Percentiles rank a stretch among this genome's conserved stretches.
These are phyloP conservation scores for Wickerhamomyces bisporus DNA, from an alignment of 805 yeast species.

Conservation along the genomic window DNA sequence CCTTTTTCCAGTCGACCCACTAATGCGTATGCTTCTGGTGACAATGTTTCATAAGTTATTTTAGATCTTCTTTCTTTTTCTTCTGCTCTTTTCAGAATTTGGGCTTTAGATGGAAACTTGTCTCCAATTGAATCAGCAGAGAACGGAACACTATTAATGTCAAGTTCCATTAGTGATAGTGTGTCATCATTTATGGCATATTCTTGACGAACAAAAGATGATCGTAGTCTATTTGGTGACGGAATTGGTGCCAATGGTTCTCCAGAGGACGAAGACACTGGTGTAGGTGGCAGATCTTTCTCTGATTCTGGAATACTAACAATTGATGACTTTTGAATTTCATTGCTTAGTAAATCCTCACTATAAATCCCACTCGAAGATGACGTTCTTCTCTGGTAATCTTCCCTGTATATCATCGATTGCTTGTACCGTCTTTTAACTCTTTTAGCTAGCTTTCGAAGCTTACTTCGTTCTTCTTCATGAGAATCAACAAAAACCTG, in stretches of 20 bases:
- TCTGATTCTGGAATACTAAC: not conserved
- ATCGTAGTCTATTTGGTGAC: slow-evolving; percentile 5
- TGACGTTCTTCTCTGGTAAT: slow-evolving; percentile 4
- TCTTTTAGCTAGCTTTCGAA: slow-evolving; percentile 14
- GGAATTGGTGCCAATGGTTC: not conserved
- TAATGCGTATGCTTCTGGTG: slow-evolving; percentile 16
- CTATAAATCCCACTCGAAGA: slow-evolving; percentile 3
- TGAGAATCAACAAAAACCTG: slow-evolving; percentile 19
- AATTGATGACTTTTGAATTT: not conserved
- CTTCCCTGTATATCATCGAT: slow-evolving; percentile 3
- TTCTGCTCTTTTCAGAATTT: slow-evolving; percentile 4
- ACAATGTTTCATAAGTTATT: slow-evolving; percentile 6
- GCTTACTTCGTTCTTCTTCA: slow-evolving; percentile 15
- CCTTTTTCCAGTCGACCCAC: slow-evolving; percentile 20
- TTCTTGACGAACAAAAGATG: no score
- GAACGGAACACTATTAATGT: slow-evolving; percentile 14
- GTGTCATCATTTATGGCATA: slow-evolving; percentile 4
- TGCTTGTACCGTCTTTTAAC: slow-evolving; percentile 19
- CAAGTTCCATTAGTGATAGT: slow-evolving; percentile 4
- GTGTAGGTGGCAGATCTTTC: not conserved
- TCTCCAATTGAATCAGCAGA: slow-evolving; percentile 20
- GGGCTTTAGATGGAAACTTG: not conserved
- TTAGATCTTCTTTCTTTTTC: slow-evolving; percentile 2
- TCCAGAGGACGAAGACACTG: no score
- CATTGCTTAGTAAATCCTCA: not conserved